Base-by-base conservation (phyloP, 2,329 filamentous ascomycete genomes). In the Penicillium olsonii region DNA sequence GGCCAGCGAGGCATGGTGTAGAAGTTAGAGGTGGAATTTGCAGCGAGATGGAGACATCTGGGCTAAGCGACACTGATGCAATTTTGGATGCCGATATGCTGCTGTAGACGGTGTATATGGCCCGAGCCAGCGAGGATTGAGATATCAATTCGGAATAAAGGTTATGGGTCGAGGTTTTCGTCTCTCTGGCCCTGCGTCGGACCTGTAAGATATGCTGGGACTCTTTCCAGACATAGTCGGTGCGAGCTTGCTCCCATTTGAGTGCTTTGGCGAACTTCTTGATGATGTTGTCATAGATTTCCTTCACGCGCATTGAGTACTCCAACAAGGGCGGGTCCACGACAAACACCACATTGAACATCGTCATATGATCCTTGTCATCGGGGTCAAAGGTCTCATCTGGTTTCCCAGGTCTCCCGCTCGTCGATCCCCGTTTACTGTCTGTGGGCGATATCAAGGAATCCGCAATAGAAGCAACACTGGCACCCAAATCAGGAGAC, bases 301-400 rank as follows among this genome's bases (percentile, higher is more conserved):
- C 88, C 37, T 87, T 82, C 38, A 95, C 76, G 11, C 82, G 76
- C 64, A 76, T 78, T 48, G 88, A 87, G 57, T 87, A 85, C 65
- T 96, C 88, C 48, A 92, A 78, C 44, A 86, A 84, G 42, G 86
- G 87, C 3, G 91, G 88, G 58, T 90, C 87, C 56, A 96, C 76
- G 42, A 96, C 88, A 68, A 97, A 97, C 19, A 97, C 91, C 10
- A 96, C 82, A 68, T 96, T 95, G 73, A 99, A 99, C 92, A 97
- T 97, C 55, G 87, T 91, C 88, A 97, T 92, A 39, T 83, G 83
- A 50, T 82, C 75, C 52, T 77, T 79, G 42, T 77, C 75, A 39
- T 67, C 63, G 0, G 53, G 49, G 42, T 71, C 67, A 34, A 61
- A 35, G 5, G 56, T 50, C 37, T 63, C 65, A 37, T 60, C 58